Evolutionary conservation across 805 yeast genomes (phyloP), one percentile per base, ranked within the genome.

Genomic region (Kockiozyma suomiensis): DNA sequence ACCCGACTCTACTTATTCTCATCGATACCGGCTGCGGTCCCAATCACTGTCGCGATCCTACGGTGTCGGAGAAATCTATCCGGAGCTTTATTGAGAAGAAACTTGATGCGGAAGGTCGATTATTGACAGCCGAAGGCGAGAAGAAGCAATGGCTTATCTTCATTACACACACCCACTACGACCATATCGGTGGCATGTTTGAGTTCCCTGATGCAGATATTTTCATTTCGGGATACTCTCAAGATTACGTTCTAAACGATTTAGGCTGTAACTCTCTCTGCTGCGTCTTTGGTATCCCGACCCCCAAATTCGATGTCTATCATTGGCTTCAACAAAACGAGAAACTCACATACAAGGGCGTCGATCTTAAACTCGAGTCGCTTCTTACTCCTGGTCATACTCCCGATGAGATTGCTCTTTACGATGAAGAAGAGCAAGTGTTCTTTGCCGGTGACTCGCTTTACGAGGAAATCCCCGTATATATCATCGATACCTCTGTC

Each of bases 241-340:
- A 54, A 47, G 61, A 62, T 8, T 62, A 62, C 59, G 52, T 62
- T 21, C 65, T 62, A 23, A 55, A 62, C 1, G 66, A 62, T 26
- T 61, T 62, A 13, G 66, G 66, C 33, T 62, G 66, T 56, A 59
- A 62, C 48, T 62, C 66, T 6, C 64, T 62, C 37, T 62, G 66
- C 54, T 62, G 66, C 56, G 61, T 50, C 12, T 62, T 62, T 54
- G 64, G 64, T 32, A 62, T 62, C 30, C 61, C 60, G 30, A 62
- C 66, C 5, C 66, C 66, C 12, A 56, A 62, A 51, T 62, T 62
- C 52, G 48, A 43, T 15, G 66, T 62, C 46, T 42, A 40, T 40
- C 66, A 62, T 55, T 62, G 66, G 66, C 61, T 62, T 26, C 42
- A 60, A 48, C 66, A 62, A 23, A 55, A 56, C 19, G 66, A 62